Evolutionary conservation across 495 filamentous ascomycete genomes (phyloP), one percentile per base, ranked within the genome.

Genomic region (Xylaria cubensis): DNA sequence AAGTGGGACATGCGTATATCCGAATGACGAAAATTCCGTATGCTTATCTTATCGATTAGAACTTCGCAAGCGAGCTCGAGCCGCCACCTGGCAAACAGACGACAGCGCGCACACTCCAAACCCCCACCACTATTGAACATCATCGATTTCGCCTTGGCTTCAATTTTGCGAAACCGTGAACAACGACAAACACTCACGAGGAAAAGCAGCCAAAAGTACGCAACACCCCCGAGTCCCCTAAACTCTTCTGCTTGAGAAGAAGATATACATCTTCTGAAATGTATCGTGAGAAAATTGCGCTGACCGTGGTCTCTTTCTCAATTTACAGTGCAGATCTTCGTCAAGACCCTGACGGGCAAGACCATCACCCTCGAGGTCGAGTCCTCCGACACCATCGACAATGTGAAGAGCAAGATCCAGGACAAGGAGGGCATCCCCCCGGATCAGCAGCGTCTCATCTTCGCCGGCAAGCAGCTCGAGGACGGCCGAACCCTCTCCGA

Each of bases 351-450:
- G 77, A 96, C 94, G 87, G 94, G 96, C 87, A 98, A 98, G 92
- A 99, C 96, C 86, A 99, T 98, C 91, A 98, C 96, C 86, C 93
- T 99, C 81, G 96, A 99, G 90, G 95, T 97, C 84, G 95, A 98
- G 90, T 97, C 94, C 83, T 93, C 90, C 82, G 95, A 98, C 87
- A 98, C 96, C 75, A 98, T 99, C 92, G 96, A 97, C 89, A 96
- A 96, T 89, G 93, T 97, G 83, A 97, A 95, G 88, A 87, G 88
- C 84, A 97, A 97, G 90, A 97, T 97, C 84, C 95, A 99, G 88
- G 96, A 99, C 86, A 99, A 99, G 92, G 96, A 99, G 86, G 96
- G 96, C 78, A 99, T 99, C 80, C 96, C 96, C 74, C 96, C 96
- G 72, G 96, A 98, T 86, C 96, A 98, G 87, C 96, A 99, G 89